phyloP scores from a whole-genome alignment of 106 monocot genomes.

The Acorus gramineus region DNA sequence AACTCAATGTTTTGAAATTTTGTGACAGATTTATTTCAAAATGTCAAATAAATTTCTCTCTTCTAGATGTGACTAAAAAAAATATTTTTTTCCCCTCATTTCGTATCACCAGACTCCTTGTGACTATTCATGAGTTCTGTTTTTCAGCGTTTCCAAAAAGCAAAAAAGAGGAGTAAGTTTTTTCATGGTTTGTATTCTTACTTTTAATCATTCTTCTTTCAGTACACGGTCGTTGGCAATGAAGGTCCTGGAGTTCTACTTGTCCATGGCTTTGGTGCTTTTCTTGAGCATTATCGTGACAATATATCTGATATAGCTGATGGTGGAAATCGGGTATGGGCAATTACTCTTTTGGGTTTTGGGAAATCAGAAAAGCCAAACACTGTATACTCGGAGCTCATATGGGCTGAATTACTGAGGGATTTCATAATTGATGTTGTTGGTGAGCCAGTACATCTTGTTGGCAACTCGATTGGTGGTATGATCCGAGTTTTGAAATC shows the following conservation, averaged over 20 bases:
- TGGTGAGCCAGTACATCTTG: constrained; percentile 75
- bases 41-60: too few relatives aligned
- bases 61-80: too few relatives aligned
- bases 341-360: constrained; percentile 88
- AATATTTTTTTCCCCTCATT: too few relatives aligned
- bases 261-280: constrained; percentile 97
- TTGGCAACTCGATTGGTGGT: constrained; percentile 98
- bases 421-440: constrained; percentile 92
- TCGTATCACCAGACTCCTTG: too few relatives aligned
- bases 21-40: too few relatives aligned
- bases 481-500: background rate
- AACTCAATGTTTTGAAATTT: too few relatives aligned
- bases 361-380: constrained; percentile 96
- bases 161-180: too few relatives aligned
- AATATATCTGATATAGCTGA: constrained; percentile 74
- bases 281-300: constrained; percentile 81
- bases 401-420: constrained; percentile 88
- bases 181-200: too few relatives aligned
- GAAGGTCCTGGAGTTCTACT: constrained; percentile 79
- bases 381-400: constrained; percentile 52
- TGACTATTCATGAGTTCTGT: too few relatives aligned
- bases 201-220: constrained; percentile 1
- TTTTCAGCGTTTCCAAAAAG: too few relatives aligned
- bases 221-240: constrained; percentile 73
- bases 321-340: constrained; percentile 71